Conservation (phyloP, 805 yeast genomes). For the Metschnikowia proteae region DNA sequence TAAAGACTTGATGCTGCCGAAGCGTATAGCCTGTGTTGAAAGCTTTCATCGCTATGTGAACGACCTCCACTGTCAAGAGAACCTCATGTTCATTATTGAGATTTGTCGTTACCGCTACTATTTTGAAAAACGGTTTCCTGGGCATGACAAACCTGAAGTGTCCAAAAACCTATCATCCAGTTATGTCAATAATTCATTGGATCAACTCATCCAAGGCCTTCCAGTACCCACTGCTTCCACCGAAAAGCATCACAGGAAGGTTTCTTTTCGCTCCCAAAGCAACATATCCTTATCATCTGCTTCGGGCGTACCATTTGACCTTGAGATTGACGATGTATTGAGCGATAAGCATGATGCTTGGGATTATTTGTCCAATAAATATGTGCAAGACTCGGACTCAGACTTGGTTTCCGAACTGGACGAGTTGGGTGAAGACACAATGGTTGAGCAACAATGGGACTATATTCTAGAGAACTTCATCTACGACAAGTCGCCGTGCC, state of each 20-base stretch:
- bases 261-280: slow-evolving; percentile 8
- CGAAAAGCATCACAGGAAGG: slow-evolving; percentile 5
- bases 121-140: slow-evolving; percentile 28
- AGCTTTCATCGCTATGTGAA: slow-evolving; percentile 33
- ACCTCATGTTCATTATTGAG: slow-evolving; percentile 42
- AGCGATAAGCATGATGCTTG: slow-evolving; percentile 18
- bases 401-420: slow-evolving; percentile 2
- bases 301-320: slow-evolving; percentile 15
- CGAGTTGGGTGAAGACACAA: slow-evolving; percentile 1
- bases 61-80: slow-evolving; percentile 44
- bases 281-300: slow-evolving; percentile 5
- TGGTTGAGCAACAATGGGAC: slow-evolving; percentile 31
- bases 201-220: slow-evolving; percentile 12
- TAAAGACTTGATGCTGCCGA: slow-evolving; percentile 14
- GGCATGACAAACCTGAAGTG: slow-evolving; percentile 6
- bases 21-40: slow-evolving; percentile 18
- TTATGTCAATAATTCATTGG: slow-evolving; percentile 13
- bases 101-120: slow-evolving; percentile 45
- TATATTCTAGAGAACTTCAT: slow-evolving; percentile 41
- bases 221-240: slow-evolving; percentile 14
- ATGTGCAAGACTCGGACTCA: slow-evolving; percentile 14
- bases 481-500: slow-evolving; percentile 40
- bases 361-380: slow-evolving; percentile 16
- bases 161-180: slow-evolving; percentile 4
- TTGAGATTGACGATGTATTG: slow-evolving; percentile 24